A percentile compares a stretch with the other conserved stretches of the same genome.
Conservation (phyloP, 164 flowering plant species). For the Stephania yunnanensis region DNA sequence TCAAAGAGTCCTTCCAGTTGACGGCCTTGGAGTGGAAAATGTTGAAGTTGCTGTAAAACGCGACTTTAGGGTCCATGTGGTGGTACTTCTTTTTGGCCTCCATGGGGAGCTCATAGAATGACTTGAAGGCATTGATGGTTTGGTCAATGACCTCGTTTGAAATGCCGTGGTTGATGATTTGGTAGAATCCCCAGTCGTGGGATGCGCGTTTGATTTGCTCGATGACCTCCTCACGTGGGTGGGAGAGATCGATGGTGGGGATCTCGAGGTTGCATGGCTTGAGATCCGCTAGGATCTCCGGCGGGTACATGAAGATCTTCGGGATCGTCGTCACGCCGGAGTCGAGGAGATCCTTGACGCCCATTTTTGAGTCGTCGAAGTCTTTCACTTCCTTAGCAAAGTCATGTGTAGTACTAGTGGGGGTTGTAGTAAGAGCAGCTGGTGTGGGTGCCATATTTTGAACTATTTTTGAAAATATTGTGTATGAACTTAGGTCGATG, state of each 20-base stretch:
- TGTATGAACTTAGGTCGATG: too few relatives aligned
- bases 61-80: slow-evolving; percentile 17
- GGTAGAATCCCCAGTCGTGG: slow-evolving; percentile 27
- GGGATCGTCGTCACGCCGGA: slow-evolving; percentile 36
- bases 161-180: slow-evolving; percentile 25
- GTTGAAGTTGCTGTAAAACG: slow-evolving; percentile 22
- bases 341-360: slow-evolving; percentile 36
- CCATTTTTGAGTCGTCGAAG: slow-evolving; percentile 37
- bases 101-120: slow-evolving; percentile 8
- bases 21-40: slow-evolving; percentile 23
- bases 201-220: slow-evolving; percentile 22
- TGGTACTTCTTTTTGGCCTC: slow-evolving; percentile 14
- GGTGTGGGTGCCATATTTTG: background rate
- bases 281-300: slow-evolving; percentile 18
- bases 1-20: slow-evolving; percentile 29
- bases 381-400: slow-evolving; percentile 23
- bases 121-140: background rate
- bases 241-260: slow-evolving; percentile 24
- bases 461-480: too few relatives aligned
- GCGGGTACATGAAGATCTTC: slow-evolving; percentile 31
- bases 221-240: slow-evolving; percentile 14
- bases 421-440: background rate
- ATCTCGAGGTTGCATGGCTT: background rate
- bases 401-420: background rate
- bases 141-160: slow-evolving; percentile 15